Evolutionary conservation across 805 yeast genomes (phyloP), one percentile per base, ranked within the genome.

Genomic region (Saccharomycodes ludwigii): DNA sequence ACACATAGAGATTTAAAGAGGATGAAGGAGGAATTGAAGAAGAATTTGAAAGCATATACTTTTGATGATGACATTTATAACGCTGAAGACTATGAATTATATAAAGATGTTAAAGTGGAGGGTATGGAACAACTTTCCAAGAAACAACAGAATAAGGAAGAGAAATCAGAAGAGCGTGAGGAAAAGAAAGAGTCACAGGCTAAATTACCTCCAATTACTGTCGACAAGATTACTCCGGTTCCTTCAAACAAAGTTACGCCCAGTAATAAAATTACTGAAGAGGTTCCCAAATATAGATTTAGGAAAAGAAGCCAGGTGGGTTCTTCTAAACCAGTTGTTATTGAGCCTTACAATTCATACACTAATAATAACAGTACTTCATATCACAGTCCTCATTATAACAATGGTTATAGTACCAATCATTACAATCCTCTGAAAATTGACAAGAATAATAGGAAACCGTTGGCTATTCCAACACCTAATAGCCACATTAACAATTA

Each of bases 31-130:
- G 88, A 82, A 42, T 56, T 88, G 32, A 13, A 18, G 6, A 46
- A 56, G 15, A 65, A 62, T 31, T 66, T 83, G 20, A 69, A 71
- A 33, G 74, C 66, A 40, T 76, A 86, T 56, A 83, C 95, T 7
- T 71, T 82, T 38, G 95, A 86, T 56, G 94, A 83, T 43, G 93
- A 81, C 40, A 50, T 55, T 31, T 58, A 64, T 32, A 65, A 59
- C 24, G 40, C 53, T 18, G 57, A 61, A 20, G 71, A 65, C 19
- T 68, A 65, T 26, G 71, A 62, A 4, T 10, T 33, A 14, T 33
- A 28, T 18, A 24, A 28, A 18, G 32, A 33, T 16, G 28, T 33
- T 24, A 14, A n/a, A 9, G 32, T 29, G 8, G 29, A 24, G 6
- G 29, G 27, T 4, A 24, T 26, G 27, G 21, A 19, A 14, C 26